A percentile compares a stretch with the other conserved stretches of the same genome.
phyloP scores from a whole-genome alignment of 1,139 yeast genomes.

The Lodderomyces parapsilosis region DNA sequence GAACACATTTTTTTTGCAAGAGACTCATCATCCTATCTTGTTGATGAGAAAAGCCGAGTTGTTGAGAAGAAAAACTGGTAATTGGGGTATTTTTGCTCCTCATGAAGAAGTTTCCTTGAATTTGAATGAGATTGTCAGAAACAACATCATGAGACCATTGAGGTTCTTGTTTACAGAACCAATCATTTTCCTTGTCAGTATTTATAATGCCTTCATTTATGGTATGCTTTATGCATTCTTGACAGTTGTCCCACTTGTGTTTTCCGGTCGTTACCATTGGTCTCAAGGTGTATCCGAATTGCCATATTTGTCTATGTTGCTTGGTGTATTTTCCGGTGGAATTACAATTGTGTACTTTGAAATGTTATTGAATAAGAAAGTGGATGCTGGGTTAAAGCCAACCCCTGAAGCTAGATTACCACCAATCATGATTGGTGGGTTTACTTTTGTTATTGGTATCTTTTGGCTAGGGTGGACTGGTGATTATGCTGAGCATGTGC shows the following conservation, averaged over 20 bases:
- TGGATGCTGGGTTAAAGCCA: slow-evolving; percentile 53
- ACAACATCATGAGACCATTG: slow-evolving; percentile 70
- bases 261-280: slow-evolving; percentile 59
- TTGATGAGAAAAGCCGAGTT: slow-evolving; percentile 58
- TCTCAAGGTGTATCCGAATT: slow-evolving; percentile 53
- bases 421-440: slow-evolving; percentile 68
- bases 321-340: slow-evolving; percentile 66
- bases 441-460: slow-evolving; percentile 72
- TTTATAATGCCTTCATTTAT: slow-evolving; percentile 81
- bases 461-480: slow-evolving; percentile 90
- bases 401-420: slow-evolving; percentile 80
- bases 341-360: slow-evolving; percentile 29
- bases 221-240: slow-evolving; percentile 77
- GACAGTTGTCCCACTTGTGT: slow-evolving; percentile 78
- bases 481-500: slow-evolving; percentile 60
- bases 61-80: slow-evolving; percentile 56
- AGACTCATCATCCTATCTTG: slow-evolving; percentile 52
- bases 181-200: slow-evolving; percentile 61
- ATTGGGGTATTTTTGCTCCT: slow-evolving; percentile 84
- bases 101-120: slow-evolving; percentile 70
- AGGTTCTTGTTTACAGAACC: slow-evolving; percentile 72
- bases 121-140: slow-evolving; percentile 63
- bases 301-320: slow-evolving; percentile 59
- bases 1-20: slow-evolving; percentile 36
- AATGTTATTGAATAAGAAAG: slow-evolving; percentile 19